Percentiles rank a stretch among this genome's conserved stretches.
Conservation (phyloP, 2,329 filamentous ascomycete species). For the Alternaria alternata region DNA sequence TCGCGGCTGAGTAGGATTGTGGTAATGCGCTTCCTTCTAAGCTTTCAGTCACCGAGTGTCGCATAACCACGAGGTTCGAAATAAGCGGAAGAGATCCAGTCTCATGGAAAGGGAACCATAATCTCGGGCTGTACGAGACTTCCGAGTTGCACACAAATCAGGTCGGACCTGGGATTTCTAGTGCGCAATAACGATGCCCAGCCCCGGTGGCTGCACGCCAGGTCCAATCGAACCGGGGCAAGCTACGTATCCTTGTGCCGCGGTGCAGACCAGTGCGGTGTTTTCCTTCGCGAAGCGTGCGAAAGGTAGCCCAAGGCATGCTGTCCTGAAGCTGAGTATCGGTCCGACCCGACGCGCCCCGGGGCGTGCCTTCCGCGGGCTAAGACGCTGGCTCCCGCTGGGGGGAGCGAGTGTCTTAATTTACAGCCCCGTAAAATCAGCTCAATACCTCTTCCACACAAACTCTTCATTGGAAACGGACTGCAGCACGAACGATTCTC, state of each 20-base stretch:
- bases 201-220: background rate
- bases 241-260: background rate
- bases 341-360: constrained; percentile 14
- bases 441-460: background rate
- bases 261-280: background rate
- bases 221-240: background rate
- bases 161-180: background rate
- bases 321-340: constrained; percentile 4
- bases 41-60: background rate
- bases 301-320: background rate
- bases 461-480: background rate
- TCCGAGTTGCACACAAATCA: background rate
- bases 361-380: constrained; percentile 16
- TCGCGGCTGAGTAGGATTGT: background rate
- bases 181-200: background rate
- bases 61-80: background rate
- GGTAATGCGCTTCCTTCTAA: background rate
- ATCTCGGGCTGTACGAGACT: background rate
- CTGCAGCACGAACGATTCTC: background rate
- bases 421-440: background rate
- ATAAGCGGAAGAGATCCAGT: background rate
- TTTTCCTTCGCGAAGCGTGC: background rate
- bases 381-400: constrained; percentile 4
- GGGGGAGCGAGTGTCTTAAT: background rate
- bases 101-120: background rate